Percentiles rank a stretch among this genome's conserved stretches.
Evolutionary conservation across 345 rosid species (phyloP).

Genomic region (Kernera saxatilis): DNA sequence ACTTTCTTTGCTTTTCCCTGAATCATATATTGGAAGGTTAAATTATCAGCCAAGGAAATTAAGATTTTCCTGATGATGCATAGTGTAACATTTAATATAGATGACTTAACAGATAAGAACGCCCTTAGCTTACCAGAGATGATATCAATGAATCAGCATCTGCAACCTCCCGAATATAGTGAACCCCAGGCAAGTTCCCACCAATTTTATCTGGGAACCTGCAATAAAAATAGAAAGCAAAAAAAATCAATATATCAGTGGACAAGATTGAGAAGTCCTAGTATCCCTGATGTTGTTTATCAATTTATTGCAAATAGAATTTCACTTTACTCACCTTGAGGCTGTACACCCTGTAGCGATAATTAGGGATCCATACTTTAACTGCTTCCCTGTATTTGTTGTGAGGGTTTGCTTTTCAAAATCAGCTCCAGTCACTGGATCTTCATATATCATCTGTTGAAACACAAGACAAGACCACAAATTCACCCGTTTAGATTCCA

Average conservation of each 20-base stretch:
- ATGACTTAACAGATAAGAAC: background rate
- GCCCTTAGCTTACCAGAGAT: conserved; percentile 55
- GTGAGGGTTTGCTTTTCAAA: conserved; percentile 75
- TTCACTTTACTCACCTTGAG: conserved; percentile 50
- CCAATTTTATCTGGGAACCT: conserved; percentile 96
- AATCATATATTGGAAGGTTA: conserved; percentile 4
- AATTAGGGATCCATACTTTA: conserved; percentile 84
- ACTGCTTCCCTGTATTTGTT: conserved; percentile 74
- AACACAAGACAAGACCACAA: background rate
- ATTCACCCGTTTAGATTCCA: background rate
- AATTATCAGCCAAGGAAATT: background rate
- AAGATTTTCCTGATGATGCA: background rate
- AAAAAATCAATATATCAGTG: background rate
- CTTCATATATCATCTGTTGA: conserved; percentile 68
- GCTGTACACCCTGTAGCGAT: conserved; percentile 92
- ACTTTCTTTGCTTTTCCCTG: conserved; percentile 77
- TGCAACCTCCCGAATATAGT: conserved; percentile 84
- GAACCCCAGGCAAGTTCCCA: conserved; percentile 86
- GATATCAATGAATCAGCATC: conserved; percentile 84
- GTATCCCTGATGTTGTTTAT: background rate
- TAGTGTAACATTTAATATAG: background rate
- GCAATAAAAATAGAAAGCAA: conserved; percentile 9
- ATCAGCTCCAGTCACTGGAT: conserved; percentile 71
- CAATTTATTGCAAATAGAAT: background rate
- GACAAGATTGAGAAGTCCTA: background rate